Evolutionary conservation across 1,139 yeast species (phyloP), one percentile per base, ranked within the genome.

Genomic region (Suhomyces panamericanus): DNA sequence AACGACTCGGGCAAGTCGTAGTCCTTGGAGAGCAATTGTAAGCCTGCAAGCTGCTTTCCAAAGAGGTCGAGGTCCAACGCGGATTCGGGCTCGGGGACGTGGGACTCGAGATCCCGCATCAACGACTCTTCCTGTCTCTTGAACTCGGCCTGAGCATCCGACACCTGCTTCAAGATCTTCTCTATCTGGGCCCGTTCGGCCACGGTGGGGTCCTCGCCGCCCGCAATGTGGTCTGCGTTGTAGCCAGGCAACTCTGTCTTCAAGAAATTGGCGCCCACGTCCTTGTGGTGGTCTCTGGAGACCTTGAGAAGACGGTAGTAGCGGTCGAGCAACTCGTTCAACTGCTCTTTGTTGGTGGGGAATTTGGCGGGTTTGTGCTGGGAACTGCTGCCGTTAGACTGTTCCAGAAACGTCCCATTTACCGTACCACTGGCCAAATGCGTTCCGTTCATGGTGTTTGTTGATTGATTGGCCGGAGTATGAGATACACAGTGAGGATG

Each of bases 1-100:
- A 74, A 57, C 47, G 66, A 48, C 47, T 71, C 70, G 9, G 97
- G 95, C 39, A 95, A 64, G 57, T 87, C 95, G 52, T 88, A 59
- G 60, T 90, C 95, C 52, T 80, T 85, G 1, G 95, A 78, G 42
- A 93, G 69, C 29, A 90, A 63, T 60, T 90, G 90, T 53, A 88
- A 79, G 0, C 95, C 88, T 26, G 82, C 70, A 24, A 93, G 66
- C 63, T 91, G 98, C 42, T 80, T 76, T 45, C 78, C 74, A 47
- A 91, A 69, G 41, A 84, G 63, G 4, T 67, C 71, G 16, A 70
- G 54, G 61, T 89, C 88, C 24, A 75, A 47, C 16, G 26, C 32
- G 1, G 41, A 38, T 10, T 46, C 41, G n/a, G 38, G 28, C 14
- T 38, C 26, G 7, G 32, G 36, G 4, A 44, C 26, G 9, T 35